phyloP scores from a whole-genome alignment of 2,329 filamentous ascomycete species.

The Calycina herbarum region DNA sequence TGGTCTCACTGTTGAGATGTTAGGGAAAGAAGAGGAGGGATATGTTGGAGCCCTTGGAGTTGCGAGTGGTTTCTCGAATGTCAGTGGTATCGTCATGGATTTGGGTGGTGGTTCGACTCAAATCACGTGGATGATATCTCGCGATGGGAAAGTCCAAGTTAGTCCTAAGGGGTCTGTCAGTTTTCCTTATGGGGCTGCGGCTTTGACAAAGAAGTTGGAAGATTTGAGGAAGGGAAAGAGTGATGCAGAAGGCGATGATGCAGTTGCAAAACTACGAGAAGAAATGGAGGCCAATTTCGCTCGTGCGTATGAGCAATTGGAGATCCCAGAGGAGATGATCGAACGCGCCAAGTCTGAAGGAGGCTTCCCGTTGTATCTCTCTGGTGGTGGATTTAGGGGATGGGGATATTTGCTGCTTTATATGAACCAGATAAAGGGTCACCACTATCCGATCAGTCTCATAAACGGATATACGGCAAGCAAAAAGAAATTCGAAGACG shows the following conservation, averaged over 20 bases:
- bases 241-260: constrained; percentile 43
- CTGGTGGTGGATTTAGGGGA: constrained; percentile 68
- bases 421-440: constrained; percentile 57
- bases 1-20: constrained; percentile 59
- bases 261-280: constrained; percentile 45
- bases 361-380: constrained; percentile 63
- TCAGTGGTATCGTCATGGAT: constrained; percentile 71
- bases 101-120: constrained; percentile 70
- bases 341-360: constrained; percentile 45
- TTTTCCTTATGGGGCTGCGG: constrained; percentile 70
- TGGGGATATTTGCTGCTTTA: constrained; percentile 66
- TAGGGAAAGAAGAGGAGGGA: constrained; percentile 67
- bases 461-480: constrained; percentile 60
- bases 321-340: constrained; percentile 53
- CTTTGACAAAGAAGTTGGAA: constrained; percentile 56
- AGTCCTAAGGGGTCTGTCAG: constrained; percentile 59
- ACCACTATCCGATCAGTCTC: constrained; percentile 68
- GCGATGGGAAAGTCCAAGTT: constrained; percentile 50
- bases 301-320: constrained; percentile 51
- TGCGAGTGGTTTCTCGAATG: constrained; percentile 59
- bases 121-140: constrained; percentile 63
- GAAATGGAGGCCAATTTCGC: constrained; percentile 55
- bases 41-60: constrained; percentile 65
- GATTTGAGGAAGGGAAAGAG: constrained; percentile 43
- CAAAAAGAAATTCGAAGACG: constrained; percentile 27